phyloP scores from a whole-genome alignment of 306 rosid species.

The Ammopiptanthus mongolicus region DNA sequence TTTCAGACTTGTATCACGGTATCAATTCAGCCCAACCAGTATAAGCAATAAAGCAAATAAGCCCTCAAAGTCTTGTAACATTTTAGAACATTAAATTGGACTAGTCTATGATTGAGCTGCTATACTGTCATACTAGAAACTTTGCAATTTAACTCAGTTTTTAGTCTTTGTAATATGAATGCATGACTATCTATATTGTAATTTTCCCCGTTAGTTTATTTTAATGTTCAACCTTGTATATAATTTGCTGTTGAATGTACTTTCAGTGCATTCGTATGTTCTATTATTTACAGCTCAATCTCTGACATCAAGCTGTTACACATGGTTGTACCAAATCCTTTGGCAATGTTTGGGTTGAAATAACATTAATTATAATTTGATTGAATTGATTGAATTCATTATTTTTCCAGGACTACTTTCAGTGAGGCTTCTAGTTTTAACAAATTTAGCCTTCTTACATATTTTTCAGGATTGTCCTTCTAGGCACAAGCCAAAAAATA shows the following conservation, averaged over 20 bases:
- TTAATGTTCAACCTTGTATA: neutral
- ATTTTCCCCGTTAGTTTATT: neutral
- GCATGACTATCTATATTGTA: neutral
- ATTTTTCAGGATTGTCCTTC: constrained; percentile 42
- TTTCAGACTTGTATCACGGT: too few species aligned
- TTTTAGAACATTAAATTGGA: neutral
- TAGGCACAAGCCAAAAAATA: constrained; percentile 31
- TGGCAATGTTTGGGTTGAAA: neutral
- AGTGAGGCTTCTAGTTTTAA: neutral
- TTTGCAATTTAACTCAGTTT: neutral
- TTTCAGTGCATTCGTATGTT: neutral
- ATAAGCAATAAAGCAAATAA: too few species aligned
- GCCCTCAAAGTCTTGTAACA: neutral
- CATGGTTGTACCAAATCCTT: neutral
- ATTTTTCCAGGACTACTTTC: neutral
- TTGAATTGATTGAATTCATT: neutral
- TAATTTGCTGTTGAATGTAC: neutral
- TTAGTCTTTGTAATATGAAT: neutral
- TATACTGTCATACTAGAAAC: neutral
- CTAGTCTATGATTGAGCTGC: neutral
- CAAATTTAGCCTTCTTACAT: constrained; percentile 2
- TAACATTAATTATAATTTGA: neutral
- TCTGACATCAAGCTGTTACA: neutral
- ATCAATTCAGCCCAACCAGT: too few species aligned
- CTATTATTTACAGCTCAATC: neutral